phyloP scores from a whole-genome alignment of 2,329 filamentous ascomycete genomes.

The Arthrobotrys musiformis region DNA sequence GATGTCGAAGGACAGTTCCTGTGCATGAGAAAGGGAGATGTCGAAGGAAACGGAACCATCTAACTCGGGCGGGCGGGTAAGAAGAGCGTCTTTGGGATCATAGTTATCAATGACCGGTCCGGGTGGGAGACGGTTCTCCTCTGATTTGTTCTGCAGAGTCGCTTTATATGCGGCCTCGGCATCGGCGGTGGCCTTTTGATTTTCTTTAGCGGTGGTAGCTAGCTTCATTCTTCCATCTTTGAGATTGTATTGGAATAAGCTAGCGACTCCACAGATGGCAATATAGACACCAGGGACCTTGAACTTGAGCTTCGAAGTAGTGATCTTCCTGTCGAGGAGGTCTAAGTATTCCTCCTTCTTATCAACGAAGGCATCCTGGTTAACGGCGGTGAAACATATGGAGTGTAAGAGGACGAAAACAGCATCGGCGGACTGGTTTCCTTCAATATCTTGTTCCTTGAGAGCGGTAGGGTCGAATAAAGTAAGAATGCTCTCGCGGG shows the following conservation, averaged over 20 bases:
- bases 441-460: constrained; percentile 60
- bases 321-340: constrained; percentile 71
- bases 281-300: constrained; percentile 58
- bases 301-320: constrained; percentile 62
- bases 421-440: constrained; percentile 67
- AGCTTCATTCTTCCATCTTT: constrained; percentile 49
- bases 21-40: constrained; percentile 62
- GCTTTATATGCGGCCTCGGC: constrained; percentile 34
- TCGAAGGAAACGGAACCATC: constrained; percentile 42
- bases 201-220: constrained; percentile 38
- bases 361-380: constrained; percentile 65
- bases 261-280: constrained; percentile 58
- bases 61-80: constrained; percentile 30
- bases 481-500: constrained; percentile 76
- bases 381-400: constrained; percentile 70
- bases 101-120: constrained; percentile 39
- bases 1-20: constrained; percentile 64
- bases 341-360: constrained; percentile 67
- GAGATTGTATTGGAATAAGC: constrained; percentile 58
- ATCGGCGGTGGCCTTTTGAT: constrained; percentile 42
- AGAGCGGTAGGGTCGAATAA: constrained; percentile 72
- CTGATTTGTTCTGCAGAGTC: background rate
- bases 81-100: constrained; percentile 40
- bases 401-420: constrained; percentile 74
- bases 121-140: constrained; percentile 32